A percentile compares a stretch with the other conserved stretches of the same genome.
phyloP scores from a whole-genome alignment of 78 protist species.

The Speleostelium caveatum region DNA sequence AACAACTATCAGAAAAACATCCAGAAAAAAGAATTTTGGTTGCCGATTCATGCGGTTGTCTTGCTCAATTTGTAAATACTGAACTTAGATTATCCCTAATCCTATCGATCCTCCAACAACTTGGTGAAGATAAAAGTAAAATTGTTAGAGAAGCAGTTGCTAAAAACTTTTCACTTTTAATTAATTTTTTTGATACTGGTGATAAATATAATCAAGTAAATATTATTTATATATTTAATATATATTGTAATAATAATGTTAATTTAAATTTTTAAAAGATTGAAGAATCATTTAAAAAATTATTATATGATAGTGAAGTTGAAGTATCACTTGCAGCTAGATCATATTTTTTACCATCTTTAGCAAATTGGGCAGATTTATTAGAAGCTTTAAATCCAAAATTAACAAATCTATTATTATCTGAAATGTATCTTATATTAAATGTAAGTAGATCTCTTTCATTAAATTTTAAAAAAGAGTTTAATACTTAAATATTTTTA shows the following conservation, averaged over 20 bases:
- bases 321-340: conserved; percentile 44
- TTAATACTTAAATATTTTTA: not conserved
- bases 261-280: too few species aligned
- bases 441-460: not conserved
- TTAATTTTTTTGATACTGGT: conserved; percentile 44
- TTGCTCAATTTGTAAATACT: conserved; percentile 74
- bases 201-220: conserved; percentile 78
- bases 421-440: conserved; percentile 25
- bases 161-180: conserved; percentile 56
- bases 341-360: conserved; percentile 38
- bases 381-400: conserved; percentile 38
- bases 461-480: not conserved
- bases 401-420: conserved; percentile 3
- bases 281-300: conserved; percentile 59
- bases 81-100: conserved; percentile 64
- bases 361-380: conserved; percentile 68
- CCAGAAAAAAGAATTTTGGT: conserved; percentile 78
- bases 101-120: conserved; percentile 73
- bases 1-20: conserved; percentile 57
- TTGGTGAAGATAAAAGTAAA: conserved; percentile 58
- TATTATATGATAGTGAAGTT: conserved; percentile 26
- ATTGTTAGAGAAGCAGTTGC: conserved; percentile 56
- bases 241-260: too few species aligned
- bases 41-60: conserved; percentile 76
- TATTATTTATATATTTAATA: too few species aligned